Conservation (phyloP, 176 grass and related monocot species). For the Alloteropsis semialata region DNA sequence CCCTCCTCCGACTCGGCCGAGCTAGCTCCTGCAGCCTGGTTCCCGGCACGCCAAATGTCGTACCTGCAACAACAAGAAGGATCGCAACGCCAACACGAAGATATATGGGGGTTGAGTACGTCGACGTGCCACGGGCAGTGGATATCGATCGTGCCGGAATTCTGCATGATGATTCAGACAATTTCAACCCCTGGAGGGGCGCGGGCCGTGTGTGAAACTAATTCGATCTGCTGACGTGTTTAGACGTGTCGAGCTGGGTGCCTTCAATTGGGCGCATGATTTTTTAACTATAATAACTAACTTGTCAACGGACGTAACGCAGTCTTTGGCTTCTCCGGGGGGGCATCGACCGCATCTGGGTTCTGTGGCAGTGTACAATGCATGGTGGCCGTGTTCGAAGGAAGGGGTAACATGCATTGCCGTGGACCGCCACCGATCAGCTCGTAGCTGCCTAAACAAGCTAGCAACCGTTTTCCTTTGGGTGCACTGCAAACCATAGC, state of each 20-base stretch:
- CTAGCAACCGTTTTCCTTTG: conserved; percentile 40
- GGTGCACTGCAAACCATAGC: conserved; percentile 31
- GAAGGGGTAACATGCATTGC: conserved; percentile 36
- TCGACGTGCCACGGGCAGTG: too few relatives aligned
- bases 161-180: too few relatives aligned
- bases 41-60: not conserved
- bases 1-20: not conserved
- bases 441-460: not conserved
- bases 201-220: conserved; percentile 26
- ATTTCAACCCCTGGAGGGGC: too few relatives aligned
- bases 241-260: not conserved
- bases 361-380: conserved; percentile 17
- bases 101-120: too few relatives aligned
- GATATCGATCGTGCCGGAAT: too few relatives aligned
- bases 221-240: not conserved
- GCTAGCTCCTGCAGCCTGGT: not conserved
- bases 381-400: conserved; percentile 23
- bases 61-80: not conserved
- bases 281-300: conserved; percentile 23
- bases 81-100: too few relatives aligned
- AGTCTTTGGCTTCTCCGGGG: conserved; percentile 28
- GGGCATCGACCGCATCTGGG: not conserved
- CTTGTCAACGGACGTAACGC: not conserved
- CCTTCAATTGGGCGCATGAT: too few relatives aligned
- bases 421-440: not conserved